Conservation (phyloP, 352 stramenopile genomes). For the Phytopythium ostracodes region DNA sequence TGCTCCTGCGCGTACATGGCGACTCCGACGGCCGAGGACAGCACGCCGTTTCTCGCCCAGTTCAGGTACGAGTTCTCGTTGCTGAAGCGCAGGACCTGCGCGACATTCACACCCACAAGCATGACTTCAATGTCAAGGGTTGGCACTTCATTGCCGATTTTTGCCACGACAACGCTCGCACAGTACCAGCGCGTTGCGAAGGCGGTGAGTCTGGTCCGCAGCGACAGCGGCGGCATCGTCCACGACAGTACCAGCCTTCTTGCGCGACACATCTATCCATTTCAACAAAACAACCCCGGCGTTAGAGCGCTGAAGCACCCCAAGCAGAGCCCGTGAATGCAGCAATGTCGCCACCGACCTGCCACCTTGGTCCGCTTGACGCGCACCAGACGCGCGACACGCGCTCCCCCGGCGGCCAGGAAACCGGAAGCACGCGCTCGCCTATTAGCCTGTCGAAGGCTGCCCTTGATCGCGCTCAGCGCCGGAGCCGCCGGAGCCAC, state of each 20-base stretch:
- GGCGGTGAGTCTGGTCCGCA: constrained; percentile 22
- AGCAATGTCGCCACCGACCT: neutral
- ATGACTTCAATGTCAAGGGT: neutral
- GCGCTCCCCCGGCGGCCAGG: constrained; percentile 20
- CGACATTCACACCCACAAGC: neutral
- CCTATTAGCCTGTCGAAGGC: constrained; percentile 3
- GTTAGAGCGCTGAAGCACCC: neutral
- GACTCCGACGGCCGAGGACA: constrained; percentile 78
- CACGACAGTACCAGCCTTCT: constrained; percentile 26
- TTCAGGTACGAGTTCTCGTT: constrained; percentile 89
- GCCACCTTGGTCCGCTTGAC: constrained; percentile 23
- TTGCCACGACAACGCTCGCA: neutral
- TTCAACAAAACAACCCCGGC: neutral
- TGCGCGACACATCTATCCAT: constrained; percentile 15
- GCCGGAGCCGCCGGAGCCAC: neutral
- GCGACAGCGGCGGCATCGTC: constrained; percentile 16
- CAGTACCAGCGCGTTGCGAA: constrained; percentile 32
- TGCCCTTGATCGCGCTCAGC: constrained; percentile 20
- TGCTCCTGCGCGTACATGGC: constrained; percentile 89
- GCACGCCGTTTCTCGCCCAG: constrained; percentile 80
- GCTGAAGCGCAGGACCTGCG: constrained; percentile 73
- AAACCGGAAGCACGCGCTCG: constrained; percentile 10
- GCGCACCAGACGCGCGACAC: constrained; percentile 23
- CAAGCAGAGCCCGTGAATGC: constrained; percentile 3
- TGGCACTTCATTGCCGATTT: neutral